phyloP scores from a whole-genome alignment of 352 stramenopile species.

The Phytophthora meadii region DNA sequence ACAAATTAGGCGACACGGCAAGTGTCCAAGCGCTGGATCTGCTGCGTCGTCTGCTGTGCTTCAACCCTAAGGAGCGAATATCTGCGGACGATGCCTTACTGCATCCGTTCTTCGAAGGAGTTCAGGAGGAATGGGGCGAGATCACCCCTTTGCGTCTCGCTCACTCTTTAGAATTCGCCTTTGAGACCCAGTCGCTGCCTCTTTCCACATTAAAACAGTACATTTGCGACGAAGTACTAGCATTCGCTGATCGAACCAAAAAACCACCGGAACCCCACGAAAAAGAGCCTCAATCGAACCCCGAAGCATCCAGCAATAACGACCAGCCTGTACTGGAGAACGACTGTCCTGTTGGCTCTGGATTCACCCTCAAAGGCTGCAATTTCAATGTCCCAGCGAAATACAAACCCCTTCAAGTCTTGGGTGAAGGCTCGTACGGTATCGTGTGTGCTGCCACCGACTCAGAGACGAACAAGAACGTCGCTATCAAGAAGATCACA shows the following conservation, averaged over 20 bases:
- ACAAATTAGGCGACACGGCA: conserved; percentile 53
- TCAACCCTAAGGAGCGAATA: conserved; percentile 92
- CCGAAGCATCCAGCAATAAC: conserved; percentile 22
- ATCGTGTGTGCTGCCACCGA: conserved; percentile 91
- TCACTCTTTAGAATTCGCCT: conserved; percentile 87
- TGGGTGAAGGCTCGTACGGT: conserved; percentile 93
- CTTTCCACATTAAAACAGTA: conserved; percentile 75
- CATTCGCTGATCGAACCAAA: conserved; percentile 51
- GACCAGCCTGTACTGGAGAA: conserved; percentile 49
- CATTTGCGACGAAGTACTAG: conserved; percentile 81
- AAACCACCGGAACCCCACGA: conserved; percentile 33
- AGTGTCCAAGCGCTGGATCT: conserved; percentile 74
- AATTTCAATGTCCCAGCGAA: conserved; percentile 85
- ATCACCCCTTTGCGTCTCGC: conserved; percentile 62
- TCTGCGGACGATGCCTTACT: conserved; percentile 88
- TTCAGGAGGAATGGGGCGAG: conserved; percentile 90
- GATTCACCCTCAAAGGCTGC: conserved; percentile 84
- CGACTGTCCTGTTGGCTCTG: conserved; percentile 60
- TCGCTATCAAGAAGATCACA: conserved; percentile 95
- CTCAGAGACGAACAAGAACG: conserved; percentile 69
- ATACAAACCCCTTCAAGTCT: conserved; percentile 86
- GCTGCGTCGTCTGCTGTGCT: conserved; percentile 87
- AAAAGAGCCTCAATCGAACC: conserved; percentile 19
- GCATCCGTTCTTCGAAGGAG: conserved; percentile 90
- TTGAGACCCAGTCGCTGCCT: conserved; percentile 78